Base-by-base conservation (phyloP, 208 protist genomes). In the Wallacemonas collosoma region DNA sequence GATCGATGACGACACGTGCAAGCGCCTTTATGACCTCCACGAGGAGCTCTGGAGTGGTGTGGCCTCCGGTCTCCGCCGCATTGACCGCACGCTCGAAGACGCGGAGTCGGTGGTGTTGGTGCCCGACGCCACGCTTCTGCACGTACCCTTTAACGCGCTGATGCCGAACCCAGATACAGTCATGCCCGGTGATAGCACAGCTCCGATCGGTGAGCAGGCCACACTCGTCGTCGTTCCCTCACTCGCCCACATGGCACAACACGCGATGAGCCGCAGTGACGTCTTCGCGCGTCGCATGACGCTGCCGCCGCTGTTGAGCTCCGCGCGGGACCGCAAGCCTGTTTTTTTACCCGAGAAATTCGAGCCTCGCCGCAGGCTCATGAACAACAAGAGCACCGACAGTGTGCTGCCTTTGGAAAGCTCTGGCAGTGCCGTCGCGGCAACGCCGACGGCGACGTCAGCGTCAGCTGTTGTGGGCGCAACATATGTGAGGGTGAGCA, bases 21-120 rank as follows among this genome's bases (percentile, higher is more conserved):
- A 74, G 43, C 53, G 68, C 17, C 73, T 96, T 57, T 72, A 75
- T 43, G 83, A 91, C 64, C 76, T 96, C 57, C 76, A 96, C 76
- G 89, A 86, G 1, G 89, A 94, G 71, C 78, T 93, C 53, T 96
- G 92, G 90, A 63, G 61, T n/a, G 81, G 86, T 65, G 83, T 96
- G 50, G 75, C 55, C 8, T 58, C 73, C 39, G 79, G 76, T 38
- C 79, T 95, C 48, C 81, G 63, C 35, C 82, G 76, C 44, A 76
- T 63, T 17, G 62, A 81, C 48, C 58, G 72, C 26, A 69, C 78
- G 39, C 76, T 80, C 63, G 58, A 81, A 36, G 83, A 83, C 41
- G 81, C 79, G 2, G 86, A 96, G 50, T 85, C 79, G 35, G 65
- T 96, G 6, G 79, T 94, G 40, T 76, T 96, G 38, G 85, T 96